Evolutionary conservation across 768 basidiomycete genomes (phyloP).

Genomic region (Agaricus blazei): DNA sequence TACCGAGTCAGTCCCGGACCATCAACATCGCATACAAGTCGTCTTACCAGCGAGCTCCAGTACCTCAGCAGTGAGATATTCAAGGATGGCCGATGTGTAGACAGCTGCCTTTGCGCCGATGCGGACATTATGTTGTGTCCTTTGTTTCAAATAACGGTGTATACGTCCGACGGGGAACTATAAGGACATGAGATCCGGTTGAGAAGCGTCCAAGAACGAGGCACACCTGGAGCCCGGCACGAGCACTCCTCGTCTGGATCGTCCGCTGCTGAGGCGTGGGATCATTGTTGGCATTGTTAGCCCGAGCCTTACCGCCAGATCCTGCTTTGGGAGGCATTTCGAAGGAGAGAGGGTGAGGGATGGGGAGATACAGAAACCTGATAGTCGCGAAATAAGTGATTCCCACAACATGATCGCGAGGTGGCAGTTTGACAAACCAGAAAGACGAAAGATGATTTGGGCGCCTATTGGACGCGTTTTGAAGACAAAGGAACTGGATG

Average conservation of each 20-base stretch:
- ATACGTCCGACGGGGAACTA: conserved; percentile 98
- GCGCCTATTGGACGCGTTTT: not conserved
- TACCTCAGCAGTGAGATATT: conserved; percentile 96
- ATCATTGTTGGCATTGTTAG: conserved; percentile 3
- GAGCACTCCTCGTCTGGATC: conserved; percentile 71
- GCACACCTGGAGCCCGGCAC: conserved; percentile 80
- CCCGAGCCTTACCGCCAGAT: conserved; percentile 11
- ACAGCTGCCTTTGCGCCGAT: conserved; percentile 98
- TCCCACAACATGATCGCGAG: not conserved
- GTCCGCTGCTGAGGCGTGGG: conserved; percentile 43
- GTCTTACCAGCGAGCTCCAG: conserved; percentile 87
- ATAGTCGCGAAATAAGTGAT: not conserved
- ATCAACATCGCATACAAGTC: not conserved
- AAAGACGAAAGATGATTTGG: conserved; percentile 1
- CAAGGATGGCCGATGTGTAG: conserved; percentile 92
- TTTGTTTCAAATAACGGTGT: conserved; percentile 89
- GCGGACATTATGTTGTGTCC: conserved; percentile 90
- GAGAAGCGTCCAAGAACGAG: not conserved
- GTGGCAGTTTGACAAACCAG: not conserved
- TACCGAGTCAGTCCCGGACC: not conserved
- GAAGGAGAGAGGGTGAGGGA: not conserved
- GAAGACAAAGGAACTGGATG: not conserved
- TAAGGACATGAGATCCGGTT: not conserved
- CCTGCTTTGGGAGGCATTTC: conserved; percentile 11
- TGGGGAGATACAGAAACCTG: conserved; percentile 1